Conservation (phyloP, 2,329 filamentous ascomycete genomes). For the Diaporthe citri region DNA sequence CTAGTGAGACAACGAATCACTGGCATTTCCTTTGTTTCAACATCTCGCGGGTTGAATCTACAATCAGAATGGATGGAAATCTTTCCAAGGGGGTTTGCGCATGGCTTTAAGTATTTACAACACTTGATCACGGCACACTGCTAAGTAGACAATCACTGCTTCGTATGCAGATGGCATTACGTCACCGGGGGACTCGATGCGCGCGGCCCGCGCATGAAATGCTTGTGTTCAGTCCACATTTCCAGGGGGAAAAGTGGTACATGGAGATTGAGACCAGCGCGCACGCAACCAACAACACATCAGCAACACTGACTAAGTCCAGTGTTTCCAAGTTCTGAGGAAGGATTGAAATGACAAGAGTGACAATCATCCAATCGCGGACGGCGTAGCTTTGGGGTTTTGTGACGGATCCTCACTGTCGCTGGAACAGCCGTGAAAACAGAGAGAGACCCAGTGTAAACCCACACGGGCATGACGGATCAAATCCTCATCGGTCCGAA, state of each 20-base stretch:
- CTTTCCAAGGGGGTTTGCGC: no score
- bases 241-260: slow-evolving; percentile 35
- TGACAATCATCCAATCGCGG: neutral
- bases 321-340: neutral
- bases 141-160: neutral
- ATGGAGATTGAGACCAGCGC: slow-evolving; percentile 32
- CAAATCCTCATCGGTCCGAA: slow-evolving; percentile 30
- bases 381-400: neutral
- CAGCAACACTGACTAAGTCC: neutral
- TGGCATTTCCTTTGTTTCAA: neutral
- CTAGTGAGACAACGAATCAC: neutral
- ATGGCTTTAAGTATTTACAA: no score
- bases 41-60: neutral
- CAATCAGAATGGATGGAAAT: neutral
- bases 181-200: neutral
- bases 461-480: slow-evolving; percentile 26
- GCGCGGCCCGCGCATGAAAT: slow-evolving; percentile 2
- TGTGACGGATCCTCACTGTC: slow-evolving; percentile 1
- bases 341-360: slow-evolving; percentile 10
- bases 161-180: neutral
- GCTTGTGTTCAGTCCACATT: slow-evolving; percentile 26
- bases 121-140: no score
- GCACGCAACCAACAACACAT: slow-evolving; percentile 22
- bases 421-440: neutral
- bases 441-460: slow-evolving; percentile 18